A percentile compares a stretch with the other conserved stretches of the same genome.
These are phyloP conservation scores for Chionographis japonica DNA, from an alignment of 106 monocot genomes.

Conservation along the genomic window DNA sequence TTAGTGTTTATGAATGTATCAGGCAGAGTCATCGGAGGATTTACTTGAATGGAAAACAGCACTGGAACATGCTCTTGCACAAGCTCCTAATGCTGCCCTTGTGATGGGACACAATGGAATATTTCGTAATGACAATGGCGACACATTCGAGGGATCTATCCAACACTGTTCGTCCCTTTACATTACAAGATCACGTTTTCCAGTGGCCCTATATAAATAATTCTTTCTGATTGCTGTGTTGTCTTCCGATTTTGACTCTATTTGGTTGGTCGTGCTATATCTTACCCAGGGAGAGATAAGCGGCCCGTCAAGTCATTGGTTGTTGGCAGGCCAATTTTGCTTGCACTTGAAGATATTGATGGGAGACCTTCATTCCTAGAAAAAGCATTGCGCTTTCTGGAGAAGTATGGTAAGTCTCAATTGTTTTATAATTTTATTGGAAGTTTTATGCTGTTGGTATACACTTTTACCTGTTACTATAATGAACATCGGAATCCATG, in stretches of 20 bases:
- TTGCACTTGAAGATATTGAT: constrained; percentile 99
- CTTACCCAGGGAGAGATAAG: constrained; percentile 80
- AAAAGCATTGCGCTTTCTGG: constrained; percentile 85
- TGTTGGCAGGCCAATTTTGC: constrained; percentile 94
- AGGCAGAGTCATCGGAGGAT: constrained; percentile 96
- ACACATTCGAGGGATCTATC: constrained; percentile 79
- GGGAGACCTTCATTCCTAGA: constrained; percentile 95
- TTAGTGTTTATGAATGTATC: constrained; percentile 14
- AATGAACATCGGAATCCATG: no score
- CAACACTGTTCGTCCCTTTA: constrained; percentile 53
- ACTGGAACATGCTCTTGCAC: constrained; percentile 85
- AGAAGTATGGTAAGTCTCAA: constrained; percentile 65
- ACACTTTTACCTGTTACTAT: not conserved
- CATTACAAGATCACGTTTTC: not conserved
- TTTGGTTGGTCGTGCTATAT: constrained; percentile 9
- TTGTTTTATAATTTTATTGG: not conserved
- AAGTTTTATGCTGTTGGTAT: not conserved
- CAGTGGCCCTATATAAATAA: not conserved
- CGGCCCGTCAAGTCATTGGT: constrained; percentile 89
- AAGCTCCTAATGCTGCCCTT: constrained; percentile 98
- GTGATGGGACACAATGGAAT: constrained; percentile 99
- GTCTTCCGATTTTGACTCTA: not conserved
- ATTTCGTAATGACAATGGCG: constrained; percentile 88
- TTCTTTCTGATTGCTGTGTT: not conserved
- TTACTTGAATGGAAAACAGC: constrained; percentile 97